Conservation (phyloP, 1,139 yeast species). For the Candida sanyaensis region DNA sequence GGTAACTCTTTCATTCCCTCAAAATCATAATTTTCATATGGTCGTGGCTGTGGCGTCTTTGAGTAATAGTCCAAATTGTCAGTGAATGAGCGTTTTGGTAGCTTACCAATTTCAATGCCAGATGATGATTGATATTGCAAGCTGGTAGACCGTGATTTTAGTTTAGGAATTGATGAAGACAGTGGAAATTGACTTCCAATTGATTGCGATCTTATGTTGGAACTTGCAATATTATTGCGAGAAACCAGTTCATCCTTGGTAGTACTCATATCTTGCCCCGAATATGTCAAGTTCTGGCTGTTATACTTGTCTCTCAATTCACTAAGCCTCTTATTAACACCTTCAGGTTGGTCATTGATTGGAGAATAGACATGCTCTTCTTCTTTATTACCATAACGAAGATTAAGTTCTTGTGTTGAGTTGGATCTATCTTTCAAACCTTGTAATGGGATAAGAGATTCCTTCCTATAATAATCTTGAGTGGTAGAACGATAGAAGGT, state of each 20-base stretch:
- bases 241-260: not conserved
- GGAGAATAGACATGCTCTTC: conserved; percentile 7
- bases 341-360: conserved; percentile 3
- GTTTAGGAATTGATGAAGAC: not conserved
- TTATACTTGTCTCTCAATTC: conserved; percentile 7
- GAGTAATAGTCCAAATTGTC: conserved; percentile 1
- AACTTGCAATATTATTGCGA: not conserved
- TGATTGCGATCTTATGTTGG: conserved; percentile 1
- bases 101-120: not conserved
- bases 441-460: conserved; percentile 3
- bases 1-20: not conserved
- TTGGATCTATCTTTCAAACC: not conserved
- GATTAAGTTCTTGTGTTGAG: not conserved
- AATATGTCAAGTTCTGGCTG: not conserved
- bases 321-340: conserved; percentile 5
- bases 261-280: not conserved
- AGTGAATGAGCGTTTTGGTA: conserved; percentile 1
- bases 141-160: not conserved
- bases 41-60: not conserved
- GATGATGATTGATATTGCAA: not conserved
- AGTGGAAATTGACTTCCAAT: not conserved
- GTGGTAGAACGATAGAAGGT: conserved; percentile 4
- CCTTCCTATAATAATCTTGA: not conserved
- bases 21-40: not conserved
- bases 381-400: not conserved